Base-by-base conservation (phyloP, 1,284 basidiomycete genomes). In the Vanrija pseudolonga region DNA sequence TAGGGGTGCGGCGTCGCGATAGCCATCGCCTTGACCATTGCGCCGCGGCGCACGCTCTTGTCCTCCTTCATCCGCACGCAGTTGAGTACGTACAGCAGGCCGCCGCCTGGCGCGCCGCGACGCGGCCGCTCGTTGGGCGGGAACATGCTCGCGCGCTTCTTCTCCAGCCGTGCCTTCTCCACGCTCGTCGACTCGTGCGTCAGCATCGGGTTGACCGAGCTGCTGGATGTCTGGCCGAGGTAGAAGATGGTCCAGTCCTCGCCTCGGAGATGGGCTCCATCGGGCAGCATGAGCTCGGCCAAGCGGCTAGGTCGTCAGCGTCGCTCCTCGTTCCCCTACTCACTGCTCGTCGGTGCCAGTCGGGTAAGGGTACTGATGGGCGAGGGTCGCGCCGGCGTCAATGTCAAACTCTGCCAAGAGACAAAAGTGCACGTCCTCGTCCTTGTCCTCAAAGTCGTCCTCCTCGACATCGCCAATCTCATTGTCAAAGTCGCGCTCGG, bases 161-260 rank as follows among this genome's bases (percentile, higher is more conserved):
- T 43, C 12, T 38, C 45, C 24, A 55, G 45, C 2, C 54, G 37
- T 5, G 53, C 55, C 18, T 56, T 58, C 42, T 65, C 65, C n/a
- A 48, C 56, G 11, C 57, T 62, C 47, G 48, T 48, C 6, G 68
- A 55, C 52, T 76, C 72, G 42, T 68, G 67, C n/a, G 64, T 84
- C 41, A 91, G 80, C n/a, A 90, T 82, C 6, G 90, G 88, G 4
- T 85, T 84, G 62, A 94, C 89, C 11, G 85, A 87, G 68, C 91
- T 90, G 74, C 87, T 88, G 0, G 85, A 81, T 0, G 89, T 90
- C 77, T 96, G 93, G 69, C 96, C 96, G 47, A 98, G 83, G 73
- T 96, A 97, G 81, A 98, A 98, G 52, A 97, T 85, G 4, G 95
- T 98, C 95, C 94, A 98, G 74, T 98, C 95, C 73, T 96, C 91